A percentile compares a stretch with the other conserved stretches of the same genome.
These are phyloP conservation scores for Furcasterigmium sp. DNA, from an alignment of 2,329 filamentous ascomycete species.

Conservation along the genomic window DNA sequence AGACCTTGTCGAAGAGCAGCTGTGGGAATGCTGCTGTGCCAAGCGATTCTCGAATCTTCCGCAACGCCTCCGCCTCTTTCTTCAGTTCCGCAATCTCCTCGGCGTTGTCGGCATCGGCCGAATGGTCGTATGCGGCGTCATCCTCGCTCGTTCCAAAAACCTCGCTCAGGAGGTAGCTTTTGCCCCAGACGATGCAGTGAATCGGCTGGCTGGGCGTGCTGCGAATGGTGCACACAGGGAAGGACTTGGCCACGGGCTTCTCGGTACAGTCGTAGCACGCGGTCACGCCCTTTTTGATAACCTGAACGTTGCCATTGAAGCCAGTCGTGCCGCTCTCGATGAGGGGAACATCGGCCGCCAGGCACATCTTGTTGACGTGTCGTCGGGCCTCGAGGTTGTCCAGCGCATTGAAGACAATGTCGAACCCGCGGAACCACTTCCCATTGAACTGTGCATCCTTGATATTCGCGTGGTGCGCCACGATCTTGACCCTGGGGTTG, in stretches of 20 bases:
- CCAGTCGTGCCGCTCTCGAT: slow-evolving; percentile 97
- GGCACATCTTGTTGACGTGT: slow-evolving; percentile 96
- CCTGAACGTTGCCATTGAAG: slow-evolving; percentile 96
- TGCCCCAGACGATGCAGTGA: slow-evolving; percentile 98
- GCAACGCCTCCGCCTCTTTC: slow-evolving; percentile 77
- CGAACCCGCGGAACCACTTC: slow-evolving; percentile 80
- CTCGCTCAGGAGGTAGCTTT: slow-evolving; percentile 93
- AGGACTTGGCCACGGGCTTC: slow-evolving; percentile 87
- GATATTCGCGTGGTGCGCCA: slow-evolving; percentile 91
- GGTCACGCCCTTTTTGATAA: slow-evolving; percentile 86
- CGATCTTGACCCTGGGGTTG: slow-evolving; percentile 81
- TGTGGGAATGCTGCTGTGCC: slow-evolving; percentile 72
- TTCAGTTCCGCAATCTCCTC: slow-evolving; percentile 84
- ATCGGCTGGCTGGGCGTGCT: slow-evolving; percentile 95
- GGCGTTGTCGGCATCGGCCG: slow-evolving; percentile 74
- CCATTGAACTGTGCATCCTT: slow-evolving; percentile 84
- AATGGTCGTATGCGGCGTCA: slow-evolving; percentile 73
- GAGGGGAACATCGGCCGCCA: slow-evolving; percentile 83
- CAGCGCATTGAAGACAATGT: slow-evolving; percentile 90
- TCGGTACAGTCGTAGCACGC: slow-evolving; percentile 94
- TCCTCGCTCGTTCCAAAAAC: slow-evolving; percentile 92
- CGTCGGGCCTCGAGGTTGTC: slow-evolving; percentile 92
- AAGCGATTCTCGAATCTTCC: slow-evolving; percentile 75
- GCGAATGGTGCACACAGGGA: slow-evolving; percentile 94
- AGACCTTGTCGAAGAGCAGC: slow-evolving; percentile 90